phyloP scores from a whole-genome alignment of 257 asterid genomes.

The Nicotiana undulata region DNA sequence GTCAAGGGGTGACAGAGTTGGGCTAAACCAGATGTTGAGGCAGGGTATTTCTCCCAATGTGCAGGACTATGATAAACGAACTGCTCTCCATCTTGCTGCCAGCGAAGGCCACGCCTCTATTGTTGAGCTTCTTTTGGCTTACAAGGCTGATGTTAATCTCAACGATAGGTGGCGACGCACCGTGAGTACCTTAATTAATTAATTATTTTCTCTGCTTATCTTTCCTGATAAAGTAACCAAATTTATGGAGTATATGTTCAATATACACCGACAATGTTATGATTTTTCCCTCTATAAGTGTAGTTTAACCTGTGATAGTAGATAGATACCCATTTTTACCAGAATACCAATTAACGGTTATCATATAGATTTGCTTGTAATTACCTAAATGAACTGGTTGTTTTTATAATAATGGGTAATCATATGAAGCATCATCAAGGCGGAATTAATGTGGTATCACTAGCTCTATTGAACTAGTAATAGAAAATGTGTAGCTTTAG shows the following conservation, averaged over 20 bases:
- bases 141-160: constrained; percentile 50
- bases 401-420: not conserved
- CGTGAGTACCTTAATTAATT: constrained; percentile 9
- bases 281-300: too few species aligned
- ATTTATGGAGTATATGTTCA: too few species aligned
- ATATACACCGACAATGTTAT: too few species aligned
- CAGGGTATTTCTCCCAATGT: constrained; percentile 45
- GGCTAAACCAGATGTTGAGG: constrained; percentile 49
- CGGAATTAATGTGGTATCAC: not conserved
- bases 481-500: not conserved
- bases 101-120: constrained; percentile 63
- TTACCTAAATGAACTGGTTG: too few species aligned
- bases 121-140: constrained; percentile 55
- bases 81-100: constrained; percentile 64
- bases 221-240: too few species aligned
- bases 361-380: too few species aligned
- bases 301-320: too few species aligned
- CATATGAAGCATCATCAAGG: not conserved
- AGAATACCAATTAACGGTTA: too few species aligned
- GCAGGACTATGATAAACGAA: constrained; percentile 50
- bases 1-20: constrained; percentile 61
- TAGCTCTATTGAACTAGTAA: not conserved
- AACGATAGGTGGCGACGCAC: constrained; percentile 55
- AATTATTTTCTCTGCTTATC: not conserved
- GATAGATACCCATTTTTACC: too few species aligned